phyloP scores from a whole-genome alignment of 2,329 filamentous ascomycete species.

The Bipolaris gigantea region DNA sequence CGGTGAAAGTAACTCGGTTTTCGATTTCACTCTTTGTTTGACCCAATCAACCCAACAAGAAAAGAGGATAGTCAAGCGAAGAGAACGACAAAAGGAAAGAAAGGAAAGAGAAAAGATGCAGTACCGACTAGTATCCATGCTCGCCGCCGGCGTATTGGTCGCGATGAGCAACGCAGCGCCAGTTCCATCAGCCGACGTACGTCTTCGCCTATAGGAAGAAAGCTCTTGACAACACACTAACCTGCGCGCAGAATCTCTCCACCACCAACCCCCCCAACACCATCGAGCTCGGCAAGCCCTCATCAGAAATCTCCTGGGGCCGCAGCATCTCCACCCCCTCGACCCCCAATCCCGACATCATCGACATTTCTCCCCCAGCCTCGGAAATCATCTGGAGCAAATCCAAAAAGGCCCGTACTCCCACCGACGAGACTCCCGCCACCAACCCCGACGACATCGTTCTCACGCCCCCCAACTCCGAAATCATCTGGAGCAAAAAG shows the following conservation, averaged over 20 bases:
- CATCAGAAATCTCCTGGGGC: conserved; percentile 24
- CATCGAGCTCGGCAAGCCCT: conserved; percentile 23
- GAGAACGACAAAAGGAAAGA: not conserved
- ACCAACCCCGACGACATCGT: conserved; percentile 10
- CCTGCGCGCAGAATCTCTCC: not conserved
- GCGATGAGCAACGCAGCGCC: conserved; percentile 27
- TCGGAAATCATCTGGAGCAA: conserved; percentile 17
- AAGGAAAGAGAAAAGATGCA: conserved; percentile 21
- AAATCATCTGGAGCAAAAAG: conserved; percentile 12
- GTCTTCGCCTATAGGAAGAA: not conserved
- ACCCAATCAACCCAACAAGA: not conserved
- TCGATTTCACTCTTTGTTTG: not conserved
- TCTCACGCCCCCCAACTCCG: conserved; percentile 1
- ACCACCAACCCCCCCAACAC: conserved; percentile 7
- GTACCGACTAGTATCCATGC: conserved; percentile 30
- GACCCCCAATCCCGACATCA: not conserved
- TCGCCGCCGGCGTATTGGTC: conserved; percentile 29
- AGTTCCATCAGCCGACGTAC: conserved; percentile 27
- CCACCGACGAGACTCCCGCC: not conserved
- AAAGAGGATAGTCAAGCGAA: not conserved
- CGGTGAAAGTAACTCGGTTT: not conserved
- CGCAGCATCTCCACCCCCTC: conserved; percentile 5
- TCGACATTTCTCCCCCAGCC: not conserved
- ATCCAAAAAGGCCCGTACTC: not conserved
- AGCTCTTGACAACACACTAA: too few species aligned